A percentile compares a stretch with the other conserved stretches of the same genome.
phyloP scores from a whole-genome alignment of 108 stramenopile genomes.

The Bacterosira constricta region DNA sequence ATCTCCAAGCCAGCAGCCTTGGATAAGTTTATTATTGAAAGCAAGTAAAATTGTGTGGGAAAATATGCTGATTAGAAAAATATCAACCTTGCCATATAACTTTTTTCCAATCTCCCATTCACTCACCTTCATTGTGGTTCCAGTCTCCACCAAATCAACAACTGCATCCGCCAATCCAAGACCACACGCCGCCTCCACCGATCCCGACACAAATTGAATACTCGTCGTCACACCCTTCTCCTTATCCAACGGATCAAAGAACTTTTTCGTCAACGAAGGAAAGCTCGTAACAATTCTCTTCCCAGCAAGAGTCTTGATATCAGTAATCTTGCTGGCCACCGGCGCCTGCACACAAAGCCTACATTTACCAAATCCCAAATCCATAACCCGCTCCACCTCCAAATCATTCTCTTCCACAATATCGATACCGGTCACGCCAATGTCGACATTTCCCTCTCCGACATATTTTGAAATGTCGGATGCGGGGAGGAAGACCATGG shows the following conservation, averaged over 20 bases:
- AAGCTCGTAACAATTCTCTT: slow-evolving; percentile 96
- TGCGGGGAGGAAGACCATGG: slow-evolving; percentile 94
- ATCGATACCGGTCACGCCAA: slow-evolving; percentile 95
- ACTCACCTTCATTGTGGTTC: slow-evolving; percentile 96
- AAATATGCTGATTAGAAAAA: too few relatives aligned
- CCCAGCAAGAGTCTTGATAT: slow-evolving; percentile 81
- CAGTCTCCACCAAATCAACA: slow-evolving; percentile 97
- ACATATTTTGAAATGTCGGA: slow-evolving; percentile 96
- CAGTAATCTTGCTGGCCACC: slow-evolving; percentile 69
- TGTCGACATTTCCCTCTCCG: slow-evolving; percentile 95
- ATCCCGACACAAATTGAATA: slow-evolving; percentile 91
- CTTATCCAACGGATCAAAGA: slow-evolving; percentile 80
- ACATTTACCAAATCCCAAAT: slow-evolving; percentile 95
- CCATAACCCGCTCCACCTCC: slow-evolving; percentile 85
- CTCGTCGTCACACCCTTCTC: slow-evolving; percentile 78
- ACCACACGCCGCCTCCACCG: slow-evolving; percentile 96
- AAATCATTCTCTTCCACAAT: slow-evolving; percentile 81
- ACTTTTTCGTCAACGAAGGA: slow-evolving; percentile 83
- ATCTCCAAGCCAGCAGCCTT: slow-evolving; percentile 96
- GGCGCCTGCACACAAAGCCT: slow-evolving; percentile 94
- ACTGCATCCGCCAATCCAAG: slow-evolving; percentile 97
- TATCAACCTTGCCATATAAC: too few relatives aligned
- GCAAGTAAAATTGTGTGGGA: neutral
- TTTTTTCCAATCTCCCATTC: too few relatives aligned
- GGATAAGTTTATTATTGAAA: neutral